A percentile compares a stretch with the other conserved stretches of the same genome.
phyloP scores from a whole-genome alignment of 2,329 filamentous ascomycete species.

The Cadophora sp. region DNA sequence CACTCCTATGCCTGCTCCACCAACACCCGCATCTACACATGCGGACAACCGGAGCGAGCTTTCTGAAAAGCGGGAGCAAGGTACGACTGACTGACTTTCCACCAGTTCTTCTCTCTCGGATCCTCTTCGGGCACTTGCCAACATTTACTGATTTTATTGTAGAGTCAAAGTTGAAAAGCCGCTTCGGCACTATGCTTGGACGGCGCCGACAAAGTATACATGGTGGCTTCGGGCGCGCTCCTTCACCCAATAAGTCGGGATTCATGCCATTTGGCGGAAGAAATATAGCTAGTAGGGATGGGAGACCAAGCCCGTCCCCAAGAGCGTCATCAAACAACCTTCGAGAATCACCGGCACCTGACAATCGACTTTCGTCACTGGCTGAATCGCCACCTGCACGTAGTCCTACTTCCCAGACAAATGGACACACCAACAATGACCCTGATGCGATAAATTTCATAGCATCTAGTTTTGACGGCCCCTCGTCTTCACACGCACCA shows the following conservation, averaged over 20 bases:
- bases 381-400: constrained; percentile 58
- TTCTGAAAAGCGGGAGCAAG: constrained; percentile 30
- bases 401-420: constrained; percentile 35
- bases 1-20: constrained; percentile 37
- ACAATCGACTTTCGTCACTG: constrained; percentile 61
- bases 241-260: constrained; percentile 60
- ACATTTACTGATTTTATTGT: constrained; percentile 36
- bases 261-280: constrained; percentile 60
- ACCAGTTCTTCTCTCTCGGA: background rate
- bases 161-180: constrained; percentile 65
- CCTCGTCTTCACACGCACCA: constrained; percentile 46
- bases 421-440: constrained; percentile 37
- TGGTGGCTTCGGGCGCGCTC: constrained; percentile 59
- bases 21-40: constrained; percentile 37
- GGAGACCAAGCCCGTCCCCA: constrained; percentile 55
- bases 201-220: constrained; percentile 71
- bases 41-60: constrained; percentile 41
- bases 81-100: constrained; percentile 5
- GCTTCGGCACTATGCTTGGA: constrained; percentile 73
- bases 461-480: constrained; percentile 43
- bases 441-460: constrained; percentile 44
- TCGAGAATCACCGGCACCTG: constrained; percentile 51
- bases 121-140: constrained; percentile 21
- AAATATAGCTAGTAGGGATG: constrained; percentile 67
- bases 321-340: constrained; percentile 65